phyloP scores from a whole-genome alignment of 306 rosid genomes.

The Casuarina cunninghamiana region DNA sequence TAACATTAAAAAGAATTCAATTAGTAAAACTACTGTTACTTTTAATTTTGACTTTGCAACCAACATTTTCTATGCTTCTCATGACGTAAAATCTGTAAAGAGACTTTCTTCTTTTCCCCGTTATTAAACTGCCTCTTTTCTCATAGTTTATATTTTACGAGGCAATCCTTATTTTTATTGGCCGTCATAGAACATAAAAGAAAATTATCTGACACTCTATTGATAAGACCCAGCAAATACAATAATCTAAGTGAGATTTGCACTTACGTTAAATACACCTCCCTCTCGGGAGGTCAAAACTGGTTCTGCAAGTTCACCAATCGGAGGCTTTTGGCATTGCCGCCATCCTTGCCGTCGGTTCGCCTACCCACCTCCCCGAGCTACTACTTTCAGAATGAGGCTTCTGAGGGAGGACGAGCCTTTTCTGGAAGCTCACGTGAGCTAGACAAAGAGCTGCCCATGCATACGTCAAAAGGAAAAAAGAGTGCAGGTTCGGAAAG shows the following conservation, averaged over 20 bases:
- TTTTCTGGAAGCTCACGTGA: constrained; percentile 50
- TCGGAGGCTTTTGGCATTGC: background rate
- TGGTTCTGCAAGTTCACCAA: constrained; percentile 35
- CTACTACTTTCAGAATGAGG: constrained; percentile 12
- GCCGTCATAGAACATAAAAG: constrained; percentile 20
- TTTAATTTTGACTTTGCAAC: no score
- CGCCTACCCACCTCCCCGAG: constrained; percentile 6
- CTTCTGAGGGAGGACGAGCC: constrained; percentile 46
- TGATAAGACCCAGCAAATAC: constrained; percentile 1
- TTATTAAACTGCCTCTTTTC: background rate
- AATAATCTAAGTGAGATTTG: constrained; percentile 5
- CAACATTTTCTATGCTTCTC: background rate
- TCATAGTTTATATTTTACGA: background rate
- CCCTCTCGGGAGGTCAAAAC: constrained; percentile 66
- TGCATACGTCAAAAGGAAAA: constrained; percentile 5
- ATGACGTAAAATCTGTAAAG: background rate
- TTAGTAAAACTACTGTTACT: no score
- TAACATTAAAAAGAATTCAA: no score
- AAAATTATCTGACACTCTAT: constrained; percentile 2
- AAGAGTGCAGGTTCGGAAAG: constrained; percentile 22
- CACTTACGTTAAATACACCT: constrained; percentile 35
- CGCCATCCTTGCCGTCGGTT: background rate
- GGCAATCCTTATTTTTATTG: background rate
- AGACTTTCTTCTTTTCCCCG: background rate
- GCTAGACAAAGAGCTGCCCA: constrained; percentile 45